These are phyloP conservation scores for Phyllostachys edulis DNA, from an alignment of 176 grass and related monocot genomes.

Conservation along the genomic window DNA sequence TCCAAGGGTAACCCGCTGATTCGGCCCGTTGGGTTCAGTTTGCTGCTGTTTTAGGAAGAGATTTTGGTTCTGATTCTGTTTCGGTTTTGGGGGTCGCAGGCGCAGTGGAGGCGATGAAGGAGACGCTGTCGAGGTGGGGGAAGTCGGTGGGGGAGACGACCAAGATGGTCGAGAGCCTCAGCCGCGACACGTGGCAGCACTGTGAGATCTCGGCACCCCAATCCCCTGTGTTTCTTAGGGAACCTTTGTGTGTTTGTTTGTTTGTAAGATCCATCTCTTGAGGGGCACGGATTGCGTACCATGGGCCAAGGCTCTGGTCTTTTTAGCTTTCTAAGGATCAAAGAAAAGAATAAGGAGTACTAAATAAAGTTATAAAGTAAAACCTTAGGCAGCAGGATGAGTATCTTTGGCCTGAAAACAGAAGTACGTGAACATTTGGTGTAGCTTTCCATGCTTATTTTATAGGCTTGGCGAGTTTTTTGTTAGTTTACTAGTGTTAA, in stretches of 20 bases:
- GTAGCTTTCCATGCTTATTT: slow-evolving; percentile 8
- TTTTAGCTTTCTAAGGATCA: slow-evolving; percentile 10
- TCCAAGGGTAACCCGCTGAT: slow-evolving; percentile 53
- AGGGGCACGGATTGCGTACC: neutral
- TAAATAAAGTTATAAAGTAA: slow-evolving; percentile 32
- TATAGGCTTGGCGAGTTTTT: neutral
- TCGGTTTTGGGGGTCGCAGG: slow-evolving; percentile 19
- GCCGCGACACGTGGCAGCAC: slow-evolving; percentile 87
- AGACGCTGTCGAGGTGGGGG: slow-evolving; percentile 69
- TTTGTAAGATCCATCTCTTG: slow-evolving; percentile 38
- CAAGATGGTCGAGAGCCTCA: slow-evolving; percentile 74
- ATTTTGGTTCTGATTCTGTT: slow-evolving; percentile 27
- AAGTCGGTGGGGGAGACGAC: slow-evolving; percentile 74
- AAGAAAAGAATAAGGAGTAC: slow-evolving; percentile 8
- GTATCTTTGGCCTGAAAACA: neutral
- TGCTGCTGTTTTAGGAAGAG: neutral
- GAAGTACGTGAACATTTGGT: neutral
- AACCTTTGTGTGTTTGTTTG: neutral
- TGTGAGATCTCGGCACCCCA: slow-evolving; percentile 53
- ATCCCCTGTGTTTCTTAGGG: neutral
- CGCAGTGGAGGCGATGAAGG: slow-evolving; percentile 73
- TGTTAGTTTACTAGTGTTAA: neutral
- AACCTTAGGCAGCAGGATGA: neutral
- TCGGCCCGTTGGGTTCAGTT: neutral
- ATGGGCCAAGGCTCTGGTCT: neutral